These are phyloP conservation scores for Paracoccidioides brasiliensis DNA, from an alignment of 2,329 filamentous ascomycete genomes.

Conservation along the genomic window DNA sequence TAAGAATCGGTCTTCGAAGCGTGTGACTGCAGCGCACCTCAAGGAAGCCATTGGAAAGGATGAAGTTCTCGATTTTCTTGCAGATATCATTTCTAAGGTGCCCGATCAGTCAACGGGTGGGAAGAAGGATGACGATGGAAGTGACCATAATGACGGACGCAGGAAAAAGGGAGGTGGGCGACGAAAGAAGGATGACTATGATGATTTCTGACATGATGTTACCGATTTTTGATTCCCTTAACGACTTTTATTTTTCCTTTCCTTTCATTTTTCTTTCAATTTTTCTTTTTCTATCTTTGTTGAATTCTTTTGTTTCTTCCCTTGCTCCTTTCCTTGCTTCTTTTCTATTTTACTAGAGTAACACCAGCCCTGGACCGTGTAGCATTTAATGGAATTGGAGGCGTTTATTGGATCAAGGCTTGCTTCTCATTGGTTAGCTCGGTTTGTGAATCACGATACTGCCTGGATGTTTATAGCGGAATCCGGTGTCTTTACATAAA, in stretches of 20 bases:
- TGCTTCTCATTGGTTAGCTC: background rate
- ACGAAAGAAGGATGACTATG: constrained; percentile 29
- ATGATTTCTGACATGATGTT: constrained; percentile 14
- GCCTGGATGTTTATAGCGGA: background rate
- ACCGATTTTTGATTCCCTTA: background rate
- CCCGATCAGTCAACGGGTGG: constrained; percentile 44
- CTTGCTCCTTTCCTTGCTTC: background rate
- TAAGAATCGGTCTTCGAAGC: constrained; percentile 68
- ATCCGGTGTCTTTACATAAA: background rate
- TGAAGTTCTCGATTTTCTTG: constrained; percentile 87
- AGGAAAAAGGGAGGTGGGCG: constrained; percentile 34
- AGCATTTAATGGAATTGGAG: constrained; percentile 2
- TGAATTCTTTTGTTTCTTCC: background rate
- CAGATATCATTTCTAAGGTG: constrained; percentile 79
- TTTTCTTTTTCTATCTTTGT: background rate
- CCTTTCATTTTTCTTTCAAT: background rate
- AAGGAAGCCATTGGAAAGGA: constrained; percentile 81
- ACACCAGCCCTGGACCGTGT: background rate
- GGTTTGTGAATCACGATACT: background rate
- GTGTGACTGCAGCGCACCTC: constrained; percentile 79
- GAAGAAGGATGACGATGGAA: constrained; percentile 32
- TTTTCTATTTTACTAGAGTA: no score
- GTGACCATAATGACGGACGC: constrained; percentile 34
- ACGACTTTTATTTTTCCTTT: background rate
- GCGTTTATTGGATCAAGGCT: background rate